Base-by-base conservation (phyloP, 179 eudicot species). In the Monotropa hypopitys region DNA sequence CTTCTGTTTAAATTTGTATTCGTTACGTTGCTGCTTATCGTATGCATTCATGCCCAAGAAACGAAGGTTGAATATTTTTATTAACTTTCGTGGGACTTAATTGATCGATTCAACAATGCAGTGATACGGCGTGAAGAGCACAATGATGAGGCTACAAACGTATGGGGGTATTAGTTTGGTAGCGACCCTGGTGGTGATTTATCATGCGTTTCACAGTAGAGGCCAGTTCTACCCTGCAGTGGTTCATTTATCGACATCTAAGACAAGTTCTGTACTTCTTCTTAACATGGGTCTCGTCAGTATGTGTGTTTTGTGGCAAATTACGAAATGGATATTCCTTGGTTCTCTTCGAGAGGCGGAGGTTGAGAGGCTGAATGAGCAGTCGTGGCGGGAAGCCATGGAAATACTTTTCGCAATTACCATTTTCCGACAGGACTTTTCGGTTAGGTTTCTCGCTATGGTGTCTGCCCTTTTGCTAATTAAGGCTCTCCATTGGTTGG, bases 401-500 rank as follows among this genome's bases (percentile, higher is more conserved):
- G 99, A 95, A 82, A 93, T 95, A 76, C 89, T 95, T 57, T 95
- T 95, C 74, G 97, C 99, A 5, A 90, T 95, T 28, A 95, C 99
- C 33, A 95, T 95, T 38, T 95, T 95, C 87, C 85, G 99, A 51
- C 99, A 95, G 72, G 97, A 95, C 63, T 95, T 95, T 74, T 95
- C 99, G 0, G 96, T 91, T 13, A 85, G 91, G 2, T 93, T 96
- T 82, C 91, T 93, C 32, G 91, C 94, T 21, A 93, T 89, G 97
- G 97, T 96, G 47, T 90, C 98, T 1, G 80, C 92, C 0, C 93
- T 93, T 38, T 79, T 96, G 47, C 83, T 96, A 83, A 91, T 93
- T 70, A 96, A 96, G 88, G 88, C 99, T 32, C 82, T 96, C 86
- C 99, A 96, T 76, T 96, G 99, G 99, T 81, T 96, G 92, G 99